Evolutionary conservation across 164 flowering plant genomes (phyloP).

Genomic region (Houttuynia cordata): DNA sequence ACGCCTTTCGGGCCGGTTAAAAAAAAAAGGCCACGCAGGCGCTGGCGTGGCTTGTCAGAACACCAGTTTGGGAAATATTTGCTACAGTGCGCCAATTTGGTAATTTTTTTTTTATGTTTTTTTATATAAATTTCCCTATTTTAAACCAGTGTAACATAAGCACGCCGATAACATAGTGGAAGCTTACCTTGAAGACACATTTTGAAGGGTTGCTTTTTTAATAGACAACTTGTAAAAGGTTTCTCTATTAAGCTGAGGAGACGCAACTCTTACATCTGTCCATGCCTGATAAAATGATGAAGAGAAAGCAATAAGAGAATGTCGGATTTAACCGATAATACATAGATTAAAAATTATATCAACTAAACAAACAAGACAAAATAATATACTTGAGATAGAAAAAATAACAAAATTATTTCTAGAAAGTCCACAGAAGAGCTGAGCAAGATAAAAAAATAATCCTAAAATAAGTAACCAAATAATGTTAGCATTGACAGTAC

Average conservation of each 20-base stretch:
- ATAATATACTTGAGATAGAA: not conserved
- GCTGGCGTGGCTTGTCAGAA: too few species aligned
- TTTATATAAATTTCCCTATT: too few species aligned
- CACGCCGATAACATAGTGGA: not conserved
- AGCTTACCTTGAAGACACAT: conserved; percentile 65
- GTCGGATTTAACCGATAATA: not conserved
- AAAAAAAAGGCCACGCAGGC: too few species aligned
- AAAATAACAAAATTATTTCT: not conserved
- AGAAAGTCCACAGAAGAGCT: not conserved
- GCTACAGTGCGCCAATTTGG: too few species aligned
- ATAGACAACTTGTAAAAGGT: conserved; percentile 65
- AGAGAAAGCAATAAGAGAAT: conserved; percentile 9
- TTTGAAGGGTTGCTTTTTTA: conserved; percentile 41
- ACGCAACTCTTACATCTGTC: conserved; percentile 84
- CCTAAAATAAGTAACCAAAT: too few species aligned
- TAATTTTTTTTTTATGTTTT: too few species aligned
- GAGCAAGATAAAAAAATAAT: too few species aligned
- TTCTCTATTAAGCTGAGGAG: conserved; percentile 90
- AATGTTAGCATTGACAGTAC: not conserved
- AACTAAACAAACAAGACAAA: too few species aligned
- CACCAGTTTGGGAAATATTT: too few species aligned
- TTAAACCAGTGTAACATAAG: not conserved
- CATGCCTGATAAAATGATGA: conserved; percentile 39
- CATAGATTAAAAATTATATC: not conserved
- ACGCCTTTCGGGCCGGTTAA: too few species aligned